Conservation (phyloP, 768 basidiomycete species). For the Naematelia aurantialba region DNA sequence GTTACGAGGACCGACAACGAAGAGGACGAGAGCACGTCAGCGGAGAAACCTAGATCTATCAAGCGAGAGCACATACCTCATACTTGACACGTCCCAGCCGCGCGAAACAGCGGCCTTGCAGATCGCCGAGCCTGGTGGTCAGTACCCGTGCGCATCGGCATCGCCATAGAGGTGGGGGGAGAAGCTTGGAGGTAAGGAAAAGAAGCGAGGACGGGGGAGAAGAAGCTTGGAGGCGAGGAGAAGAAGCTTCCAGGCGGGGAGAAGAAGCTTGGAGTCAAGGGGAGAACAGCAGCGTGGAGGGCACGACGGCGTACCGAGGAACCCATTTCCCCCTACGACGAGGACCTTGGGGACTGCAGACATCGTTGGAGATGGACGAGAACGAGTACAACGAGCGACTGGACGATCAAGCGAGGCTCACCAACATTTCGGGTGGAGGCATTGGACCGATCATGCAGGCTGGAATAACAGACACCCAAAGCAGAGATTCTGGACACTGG, state of each 20-base stretch:
- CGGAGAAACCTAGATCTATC: too few species aligned
- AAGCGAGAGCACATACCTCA: slow-evolving; percentile 61
- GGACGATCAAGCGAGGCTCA: not conserved
- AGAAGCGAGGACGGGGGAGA: too few species aligned
- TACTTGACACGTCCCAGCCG: slow-evolving; percentile 81
- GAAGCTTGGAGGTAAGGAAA: too few species aligned
- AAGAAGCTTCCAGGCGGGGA: too few species aligned
- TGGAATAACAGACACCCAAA: too few species aligned
- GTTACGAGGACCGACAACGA: not conserved
- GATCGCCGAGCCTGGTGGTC: slow-evolving; percentile 91
- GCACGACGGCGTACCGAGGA: slow-evolving; percentile 65
- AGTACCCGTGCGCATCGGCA: too few species aligned
- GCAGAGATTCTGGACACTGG: too few species aligned
- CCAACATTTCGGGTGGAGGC: not conserved
- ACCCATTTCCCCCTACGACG: slow-evolving; percentile 98
- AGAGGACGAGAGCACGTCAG: too few species aligned
- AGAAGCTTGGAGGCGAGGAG: too few species aligned
- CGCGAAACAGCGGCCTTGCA: slow-evolving; percentile 79
- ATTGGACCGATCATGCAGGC: too few species aligned
- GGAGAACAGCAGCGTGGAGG: not conserved
- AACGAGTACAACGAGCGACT: not conserved
- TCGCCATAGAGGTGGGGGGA: too few species aligned
- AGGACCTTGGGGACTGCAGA: slow-evolving; percentile 58
- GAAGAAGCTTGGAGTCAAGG: too few species aligned
- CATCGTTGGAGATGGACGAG: not conserved